phyloP scores from a whole-genome alignment of 106 monocot genomes.

The Acorus calamus region DNA sequence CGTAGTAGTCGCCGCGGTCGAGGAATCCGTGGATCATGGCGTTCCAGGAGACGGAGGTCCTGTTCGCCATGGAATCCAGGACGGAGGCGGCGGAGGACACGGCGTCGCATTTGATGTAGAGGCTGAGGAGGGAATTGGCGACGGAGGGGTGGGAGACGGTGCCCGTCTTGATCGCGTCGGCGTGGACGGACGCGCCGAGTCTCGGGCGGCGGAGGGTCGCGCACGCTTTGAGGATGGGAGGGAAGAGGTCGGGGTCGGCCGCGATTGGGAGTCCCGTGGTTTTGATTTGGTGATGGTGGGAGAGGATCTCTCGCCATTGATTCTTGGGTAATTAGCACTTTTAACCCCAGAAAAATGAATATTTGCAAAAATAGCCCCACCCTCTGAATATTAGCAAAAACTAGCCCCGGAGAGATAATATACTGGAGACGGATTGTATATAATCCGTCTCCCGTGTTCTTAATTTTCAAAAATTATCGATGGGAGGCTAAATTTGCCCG shows the following conservation, averaged over 20 bases:
- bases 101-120: slow-evolving; percentile 55
- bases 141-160: slow-evolving; percentile 25
- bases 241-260: slow-evolving; percentile 19
- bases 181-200: slow-evolving; percentile 39
- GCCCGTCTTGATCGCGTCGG: slow-evolving; percentile 45
- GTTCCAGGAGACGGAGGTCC: slow-evolving; percentile 82
- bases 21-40: slow-evolving; percentile 52
- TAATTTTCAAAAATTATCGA: too few relatives aligned
- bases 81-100: slow-evolving; percentile 20
- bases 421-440: too few relatives aligned
- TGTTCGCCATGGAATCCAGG: slow-evolving; percentile 33
- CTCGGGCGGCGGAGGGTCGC: slow-evolving; percentile 17
- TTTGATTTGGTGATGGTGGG: slow-evolving; percentile 18
- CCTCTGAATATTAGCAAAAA: too few relatives aligned
- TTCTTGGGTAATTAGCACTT: too few relatives aligned
- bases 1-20: slow-evolving; percentile 7
- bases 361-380: too few relatives aligned
- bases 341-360: too few relatives aligned
- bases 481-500: too few relatives aligned
- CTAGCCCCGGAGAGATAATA: too few relatives aligned
- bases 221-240: slow-evolving; percentile 44
- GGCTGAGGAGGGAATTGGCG: slow-evolving; percentile 57
- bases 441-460: too few relatives aligned
- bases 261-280: neutral
- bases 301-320: slow-evolving; percentile 10